These are phyloP conservation scores for Neonectria ditissima DNA, from an alignment of 2,329 filamentous ascomycete genomes.

Conservation along the genomic window DNA sequence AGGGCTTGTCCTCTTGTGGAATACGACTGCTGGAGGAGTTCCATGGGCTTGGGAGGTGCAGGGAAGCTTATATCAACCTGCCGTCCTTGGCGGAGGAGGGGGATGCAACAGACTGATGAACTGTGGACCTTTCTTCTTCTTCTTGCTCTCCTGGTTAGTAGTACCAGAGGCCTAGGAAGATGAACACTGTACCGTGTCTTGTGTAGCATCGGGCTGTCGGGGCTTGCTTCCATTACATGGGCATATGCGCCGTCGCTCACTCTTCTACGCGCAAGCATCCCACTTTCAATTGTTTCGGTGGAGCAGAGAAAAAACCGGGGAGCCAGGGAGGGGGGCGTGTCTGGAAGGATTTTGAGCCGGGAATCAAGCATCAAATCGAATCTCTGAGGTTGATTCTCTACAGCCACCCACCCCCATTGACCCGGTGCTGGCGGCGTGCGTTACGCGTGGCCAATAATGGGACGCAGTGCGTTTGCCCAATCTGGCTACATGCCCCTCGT, in stretches of 20 bases:
- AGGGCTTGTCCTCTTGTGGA: neutral
- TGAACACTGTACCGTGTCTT: neutral
- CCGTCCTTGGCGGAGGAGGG: neutral
- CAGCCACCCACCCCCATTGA: no score
- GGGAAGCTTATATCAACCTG: neutral
- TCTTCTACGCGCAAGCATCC: neutral
- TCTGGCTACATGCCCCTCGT: neutral
- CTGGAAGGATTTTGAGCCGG: neutral
- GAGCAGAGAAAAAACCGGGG: neutral
- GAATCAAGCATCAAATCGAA: neutral
- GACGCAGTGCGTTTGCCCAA: neutral
- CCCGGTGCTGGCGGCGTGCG: neutral
- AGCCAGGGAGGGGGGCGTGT: neutral
- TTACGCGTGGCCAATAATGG: neutral
- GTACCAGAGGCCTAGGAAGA: neutral
- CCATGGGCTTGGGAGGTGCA: neutral
- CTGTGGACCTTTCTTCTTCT: neutral
- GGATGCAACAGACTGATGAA: neutral
- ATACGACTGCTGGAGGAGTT: neutral
- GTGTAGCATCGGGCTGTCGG: neutral
- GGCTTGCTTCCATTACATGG: neutral
- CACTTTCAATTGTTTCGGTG: neutral
- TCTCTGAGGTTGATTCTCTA: neutral
- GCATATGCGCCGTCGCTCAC: slow-evolving; percentile 11
- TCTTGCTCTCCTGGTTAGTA: no score